Evolutionary conservation across 176 grass and related monocot genomes (phyloP), one percentile per base, ranked within the genome.

Genomic region (Cocos nucifera): DNA sequence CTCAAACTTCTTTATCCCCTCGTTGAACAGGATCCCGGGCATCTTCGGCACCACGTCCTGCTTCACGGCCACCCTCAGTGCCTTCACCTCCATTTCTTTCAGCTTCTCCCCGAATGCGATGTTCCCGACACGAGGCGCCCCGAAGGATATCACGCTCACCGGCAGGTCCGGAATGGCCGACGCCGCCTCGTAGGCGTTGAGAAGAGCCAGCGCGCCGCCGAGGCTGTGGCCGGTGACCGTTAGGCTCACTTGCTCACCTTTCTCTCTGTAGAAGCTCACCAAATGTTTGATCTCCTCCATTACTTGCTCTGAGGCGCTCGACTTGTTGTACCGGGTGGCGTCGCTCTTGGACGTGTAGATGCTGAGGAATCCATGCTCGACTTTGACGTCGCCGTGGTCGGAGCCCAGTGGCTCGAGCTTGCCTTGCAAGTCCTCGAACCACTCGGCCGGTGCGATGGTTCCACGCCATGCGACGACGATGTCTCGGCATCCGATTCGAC

Each of bases 161-260:
- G 79, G 63, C 17, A 48, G 18, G 30, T 78, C 59, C 23, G 7
- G 68, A n/a, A 30, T 20, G 26, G 39, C 56, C 28, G 71, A 71
- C 1, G 70, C 75, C 14, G 86, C 75, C 57, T 79, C 87, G 48
- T 72, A 68, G 17, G 82, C 78, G 21, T 84, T 52, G 27, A 90
- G 75, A 66, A 80, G 25, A 1, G 87, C 75, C 39, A 85, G 78
- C 15, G 82, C 82, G 50, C 82, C 87, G 49, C 87, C 78, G 24
- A 90, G 82, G 73, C 87, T 85, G 75, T 85, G 87, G 21, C 87
- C 82, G 10, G 87, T 68, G 52, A 76, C 14, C 0, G 75, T 82
- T 16, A 86, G 57, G 59, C 50, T 69, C 10, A 82, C 74, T 15
- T 72, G 25, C 67, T 58, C 28, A 3, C 75, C 78, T 17, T 29